Conservation (phyloP, 768 basidiomycete species). For the Tylopilus sp. region DNA sequence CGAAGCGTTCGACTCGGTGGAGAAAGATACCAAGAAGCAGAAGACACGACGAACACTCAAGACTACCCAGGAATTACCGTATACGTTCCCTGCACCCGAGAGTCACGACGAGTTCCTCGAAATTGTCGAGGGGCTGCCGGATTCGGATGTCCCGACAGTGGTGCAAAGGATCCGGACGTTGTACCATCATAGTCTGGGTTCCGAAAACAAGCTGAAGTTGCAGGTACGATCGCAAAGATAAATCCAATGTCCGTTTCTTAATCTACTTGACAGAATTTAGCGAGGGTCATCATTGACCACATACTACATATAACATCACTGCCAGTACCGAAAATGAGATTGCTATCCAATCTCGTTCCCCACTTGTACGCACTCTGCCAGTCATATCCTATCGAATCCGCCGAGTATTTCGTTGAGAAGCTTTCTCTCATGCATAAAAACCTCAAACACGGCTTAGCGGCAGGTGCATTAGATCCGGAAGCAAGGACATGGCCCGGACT, state of each 20-base stretch:
- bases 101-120: constrained; percentile 89
- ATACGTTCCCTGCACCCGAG: constrained; percentile 85
- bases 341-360: constrained; percentile 65
- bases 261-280: constrained; percentile 51
- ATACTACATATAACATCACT: constrained; percentile 71
- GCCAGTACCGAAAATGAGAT: constrained; percentile 54
- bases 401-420: constrained; percentile 77
- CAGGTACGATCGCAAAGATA: constrained; percentile 54
- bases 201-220: constrained; percentile 88
- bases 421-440: constrained; percentile 92
- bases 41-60: constrained; percentile 32
- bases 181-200: constrained; percentile 88
- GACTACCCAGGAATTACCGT: constrained; percentile 71
- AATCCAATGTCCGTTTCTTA: neutral
- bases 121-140: constrained; percentile 67
- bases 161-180: constrained; percentile 87
- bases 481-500: constrained; percentile 88
- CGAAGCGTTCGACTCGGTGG: constrained; percentile 35
- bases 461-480: constrained; percentile 53
- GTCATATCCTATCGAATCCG: constrained; percentile 77
- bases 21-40: constrained; percentile 35
- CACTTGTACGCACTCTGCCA: constrained; percentile 78
- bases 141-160: constrained; percentile 72
- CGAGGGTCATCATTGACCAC: constrained; percentile 83
- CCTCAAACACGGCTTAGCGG: constrained; percentile 74